phyloP scores from a whole-genome alignment of 2,329 filamentous ascomycete species.

The Stemphylium vesicarium region DNA sequence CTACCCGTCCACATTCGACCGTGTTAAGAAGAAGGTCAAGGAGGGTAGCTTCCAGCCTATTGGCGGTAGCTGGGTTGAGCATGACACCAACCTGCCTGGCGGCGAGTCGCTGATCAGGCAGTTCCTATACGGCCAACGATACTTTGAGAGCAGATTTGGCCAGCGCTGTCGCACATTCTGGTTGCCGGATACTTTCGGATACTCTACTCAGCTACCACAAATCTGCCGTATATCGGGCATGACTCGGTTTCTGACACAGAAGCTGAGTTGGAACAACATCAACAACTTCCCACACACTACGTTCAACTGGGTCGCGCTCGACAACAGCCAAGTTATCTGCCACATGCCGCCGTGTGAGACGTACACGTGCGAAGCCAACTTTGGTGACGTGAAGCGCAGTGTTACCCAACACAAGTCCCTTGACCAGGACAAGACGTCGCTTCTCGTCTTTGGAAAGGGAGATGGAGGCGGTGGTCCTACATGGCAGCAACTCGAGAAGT shows the following conservation, averaged over 20 bases:
- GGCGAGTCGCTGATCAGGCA: slow-evolving; percentile 93
- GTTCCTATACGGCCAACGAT: slow-evolving; percentile 93
- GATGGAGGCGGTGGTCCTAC: slow-evolving; percentile 96
- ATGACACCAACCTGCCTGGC: slow-evolving; percentile 96
- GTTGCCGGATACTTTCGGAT: slow-evolving; percentile 98
- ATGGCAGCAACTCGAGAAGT: slow-evolving; percentile 91
- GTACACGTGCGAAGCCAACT: slow-evolving; percentile 92
- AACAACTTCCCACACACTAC: slow-evolving; percentile 99
- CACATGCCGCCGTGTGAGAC: slow-evolving; percentile 97
- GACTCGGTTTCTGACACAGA: slow-evolving; percentile 96
- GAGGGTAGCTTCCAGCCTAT: slow-evolving; percentile 92
- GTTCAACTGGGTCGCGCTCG: slow-evolving; percentile 96
- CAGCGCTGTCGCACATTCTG: slow-evolving; percentile 90
- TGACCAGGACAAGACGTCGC: slow-evolving; percentile 87
- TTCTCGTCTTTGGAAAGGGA: slow-evolving; percentile 94
- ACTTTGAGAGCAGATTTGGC: slow-evolving; percentile 93
- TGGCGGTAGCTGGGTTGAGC: slow-evolving; percentile 97
- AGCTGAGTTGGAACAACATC: slow-evolving; percentile 99
- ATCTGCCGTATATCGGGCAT: slow-evolving; percentile 93
- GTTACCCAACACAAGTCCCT: slow-evolving; percentile 93
- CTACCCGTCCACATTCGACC: slow-evolving; percentile 87
- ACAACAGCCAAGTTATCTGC: slow-evolving; percentile 95
- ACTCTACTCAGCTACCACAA: slow-evolving; percentile 93
- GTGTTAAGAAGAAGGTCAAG: slow-evolving; percentile 89
- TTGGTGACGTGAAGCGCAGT: slow-evolving; percentile 90